Base-by-base conservation (phyloP, 1,284 basidiomycete species). In the Trametes polyzona region DNA sequence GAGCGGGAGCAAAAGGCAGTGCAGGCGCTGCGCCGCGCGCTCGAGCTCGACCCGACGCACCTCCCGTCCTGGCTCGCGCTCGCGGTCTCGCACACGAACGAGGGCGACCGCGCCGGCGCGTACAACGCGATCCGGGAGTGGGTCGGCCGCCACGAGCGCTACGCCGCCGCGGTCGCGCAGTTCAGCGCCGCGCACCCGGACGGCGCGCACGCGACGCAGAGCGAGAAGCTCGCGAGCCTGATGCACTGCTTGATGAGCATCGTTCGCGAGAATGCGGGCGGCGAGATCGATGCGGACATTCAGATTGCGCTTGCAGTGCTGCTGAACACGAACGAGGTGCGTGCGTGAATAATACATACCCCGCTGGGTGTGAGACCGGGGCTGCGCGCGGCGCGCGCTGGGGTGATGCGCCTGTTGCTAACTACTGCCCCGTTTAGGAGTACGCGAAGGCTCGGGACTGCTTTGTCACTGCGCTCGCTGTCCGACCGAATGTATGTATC, bases 231-330 rank as follows among this genome's bases (percentile, higher is more conserved):
- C 67, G 67, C 71, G 26, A 67, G 74, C 23, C 66, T 90, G 64
- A 82, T 87, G 35, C 73, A 83, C 30, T 86, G 83, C 65, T 72
- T 93, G 61, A 88, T 92, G 63, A 74, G 72, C n/a, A 87, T 91
- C 81, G 87, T 82, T 27, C 77, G 83, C 61, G 78, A 76, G 57
- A 73, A 80, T 71, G 69, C 74, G 37, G 78, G 76, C 41, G 83
- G 78, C 21, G 76, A 82, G 65, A 80, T 97, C 33, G 95, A 99
- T 72, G 90, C 96, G 3, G 96, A 99, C 71, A 87, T 97, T 16
- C 96, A 99, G 74, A 88, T 99, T 47, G 96, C 95, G 4, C 79
- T 99, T 39, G 96, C 95, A 3, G 92, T 99, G 33, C 73, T 99
- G 62, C 84, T 99, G 73, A 98, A 98, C 73, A 86, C 92, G 12